A percentile compares a stretch with the other conserved stretches of the same genome.
These are phyloP conservation scores for Ganoderma sp. DNA, from an alignment of 1,284 basidiomycete species.

Conservation along the genomic window DNA sequence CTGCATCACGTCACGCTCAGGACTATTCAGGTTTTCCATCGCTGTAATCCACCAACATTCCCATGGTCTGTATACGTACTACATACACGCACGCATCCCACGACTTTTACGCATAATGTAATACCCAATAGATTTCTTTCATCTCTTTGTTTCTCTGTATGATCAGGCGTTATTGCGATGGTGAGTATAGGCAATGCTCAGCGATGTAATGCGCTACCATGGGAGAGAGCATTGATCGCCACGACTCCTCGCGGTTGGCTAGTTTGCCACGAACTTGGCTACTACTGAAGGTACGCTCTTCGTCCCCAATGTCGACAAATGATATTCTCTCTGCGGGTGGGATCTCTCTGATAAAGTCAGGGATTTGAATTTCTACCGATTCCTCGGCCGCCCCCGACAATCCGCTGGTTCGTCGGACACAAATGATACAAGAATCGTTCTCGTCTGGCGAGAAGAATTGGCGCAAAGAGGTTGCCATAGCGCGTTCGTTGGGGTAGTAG, in stretches of 20 bases:
- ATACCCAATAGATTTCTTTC: slow-evolving; percentile 7
- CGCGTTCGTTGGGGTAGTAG: slow-evolving; percentile 70
- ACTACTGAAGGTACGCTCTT: slow-evolving; percentile 71
- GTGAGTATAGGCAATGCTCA: slow-evolving; percentile 55
- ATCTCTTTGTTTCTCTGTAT: background rate
- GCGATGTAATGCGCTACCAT: slow-evolving; percentile 56
- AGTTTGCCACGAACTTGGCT: slow-evolving; percentile 70
- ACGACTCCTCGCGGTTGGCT: slow-evolving; percentile 41
- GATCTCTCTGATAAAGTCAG: slow-evolving; percentile 54
- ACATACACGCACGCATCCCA: background rate
- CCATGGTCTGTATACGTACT: slow-evolving; percentile 3
- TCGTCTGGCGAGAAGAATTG: slow-evolving; percentile 65
- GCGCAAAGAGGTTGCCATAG: slow-evolving; percentile 63
- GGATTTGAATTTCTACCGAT: slow-evolving; percentile 41
- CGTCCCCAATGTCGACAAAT: slow-evolving; percentile 65
- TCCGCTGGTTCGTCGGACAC: slow-evolving; percentile 59
- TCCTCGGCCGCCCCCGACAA: slow-evolving; percentile 35
- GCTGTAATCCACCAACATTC: slow-evolving; percentile 12
- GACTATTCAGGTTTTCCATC: slow-evolving; percentile 8
- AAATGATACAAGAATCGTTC: slow-evolving; percentile 74
- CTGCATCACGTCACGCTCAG: slow-evolving; percentile 11
- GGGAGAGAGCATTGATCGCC: slow-evolving; percentile 50
- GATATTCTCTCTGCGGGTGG: slow-evolving; percentile 56
- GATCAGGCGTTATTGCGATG: background rate
- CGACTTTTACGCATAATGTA: slow-evolving; percentile 4